phyloP scores from a whole-genome alignment of 306 rosid genomes.

The Acmispon strigosus region DNA sequence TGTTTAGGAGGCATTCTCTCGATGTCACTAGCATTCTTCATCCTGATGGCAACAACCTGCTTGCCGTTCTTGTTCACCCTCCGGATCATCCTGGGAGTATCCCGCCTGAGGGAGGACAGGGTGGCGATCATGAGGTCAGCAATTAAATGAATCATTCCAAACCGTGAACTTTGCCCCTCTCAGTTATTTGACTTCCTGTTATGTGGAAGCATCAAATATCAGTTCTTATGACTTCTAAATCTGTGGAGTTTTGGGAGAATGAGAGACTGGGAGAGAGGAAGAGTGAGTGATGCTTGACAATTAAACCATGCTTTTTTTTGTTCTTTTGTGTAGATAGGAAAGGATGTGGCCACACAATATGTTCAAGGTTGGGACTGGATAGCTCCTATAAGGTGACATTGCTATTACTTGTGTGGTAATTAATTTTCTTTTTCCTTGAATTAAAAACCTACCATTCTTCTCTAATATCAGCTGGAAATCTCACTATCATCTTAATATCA shows the following conservation, averaged over 20 bases:
- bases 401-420: background rate
- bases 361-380: conserved; percentile 99
- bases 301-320: background rate
- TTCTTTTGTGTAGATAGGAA: conserved; percentile 62
- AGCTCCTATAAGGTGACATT: conserved; percentile 88
- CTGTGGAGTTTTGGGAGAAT: background rate
- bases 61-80: conserved; percentile 91
- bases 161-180: background rate
- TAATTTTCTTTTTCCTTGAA: background rate
- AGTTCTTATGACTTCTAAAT: conserved; percentile 2
- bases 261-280: background rate
- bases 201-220: background rate
- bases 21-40: conserved; percentile 75
- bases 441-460: background rate
- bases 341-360: conserved; percentile 90
- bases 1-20: conserved; percentile 88
- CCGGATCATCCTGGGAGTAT: conserved; percentile 97
- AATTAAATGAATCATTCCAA: background rate
- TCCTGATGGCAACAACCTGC: conserved; percentile 59
- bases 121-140: conserved; percentile 93
- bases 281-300: background rate
- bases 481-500: conserved; percentile 4
- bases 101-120: conserved; percentile 83
- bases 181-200: background rate
- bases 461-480: background rate